phyloP scores from a whole-genome alignment of 352 stramenopile genomes.

The Pythium periplocum region DNA sequence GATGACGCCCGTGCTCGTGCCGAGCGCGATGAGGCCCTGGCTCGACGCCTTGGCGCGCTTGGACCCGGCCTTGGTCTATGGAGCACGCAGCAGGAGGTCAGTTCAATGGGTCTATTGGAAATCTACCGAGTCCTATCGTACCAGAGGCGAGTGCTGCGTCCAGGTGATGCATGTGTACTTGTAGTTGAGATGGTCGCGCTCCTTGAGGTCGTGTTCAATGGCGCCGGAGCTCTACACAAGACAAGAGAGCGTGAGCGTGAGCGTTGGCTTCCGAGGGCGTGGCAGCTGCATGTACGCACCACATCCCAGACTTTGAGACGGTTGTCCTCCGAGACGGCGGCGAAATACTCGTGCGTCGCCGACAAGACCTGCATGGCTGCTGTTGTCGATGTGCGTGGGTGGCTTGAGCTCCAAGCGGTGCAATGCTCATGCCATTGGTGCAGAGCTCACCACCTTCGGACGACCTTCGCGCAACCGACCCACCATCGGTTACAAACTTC shows the following conservation, averaged over 20 bases:
- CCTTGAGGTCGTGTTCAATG: slow-evolving; percentile 71
- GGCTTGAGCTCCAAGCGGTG: slow-evolving; percentile 4
- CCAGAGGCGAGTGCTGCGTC: slow-evolving; percentile 36
- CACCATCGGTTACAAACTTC: too few relatives aligned
- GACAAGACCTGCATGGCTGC: slow-evolving; percentile 63
- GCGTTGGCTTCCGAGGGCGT: neutral
- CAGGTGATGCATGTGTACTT: slow-evolving; percentile 75
- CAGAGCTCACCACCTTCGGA: slow-evolving; percentile 31
- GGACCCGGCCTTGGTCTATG: slow-evolving; percentile 15
- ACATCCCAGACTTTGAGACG: slow-evolving; percentile 83
- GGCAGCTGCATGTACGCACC: slow-evolving; percentile 22
- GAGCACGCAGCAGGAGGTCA: too few relatives aligned
- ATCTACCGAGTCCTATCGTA: slow-evolving; percentile 1
- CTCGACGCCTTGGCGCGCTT: slow-evolving; percentile 17
- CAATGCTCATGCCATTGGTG: slow-evolving; percentile 43
- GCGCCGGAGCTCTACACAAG: slow-evolving; percentile 34
- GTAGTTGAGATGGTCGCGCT: slow-evolving; percentile 82
- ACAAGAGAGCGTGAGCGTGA: neutral
- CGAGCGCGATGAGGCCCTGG: slow-evolving; percentile 61
- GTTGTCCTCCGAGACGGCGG: slow-evolving; percentile 74
- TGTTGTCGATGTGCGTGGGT: neutral
- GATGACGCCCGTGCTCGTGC: slow-evolving; percentile 58
- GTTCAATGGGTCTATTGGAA: too few relatives aligned
- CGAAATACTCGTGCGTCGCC: slow-evolving; percentile 70
- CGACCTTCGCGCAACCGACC: slow-evolving; percentile 28